Evolutionary conservation across 768 basidiomycete species (phyloP).

Genomic region (Ramaria sp.): DNA sequence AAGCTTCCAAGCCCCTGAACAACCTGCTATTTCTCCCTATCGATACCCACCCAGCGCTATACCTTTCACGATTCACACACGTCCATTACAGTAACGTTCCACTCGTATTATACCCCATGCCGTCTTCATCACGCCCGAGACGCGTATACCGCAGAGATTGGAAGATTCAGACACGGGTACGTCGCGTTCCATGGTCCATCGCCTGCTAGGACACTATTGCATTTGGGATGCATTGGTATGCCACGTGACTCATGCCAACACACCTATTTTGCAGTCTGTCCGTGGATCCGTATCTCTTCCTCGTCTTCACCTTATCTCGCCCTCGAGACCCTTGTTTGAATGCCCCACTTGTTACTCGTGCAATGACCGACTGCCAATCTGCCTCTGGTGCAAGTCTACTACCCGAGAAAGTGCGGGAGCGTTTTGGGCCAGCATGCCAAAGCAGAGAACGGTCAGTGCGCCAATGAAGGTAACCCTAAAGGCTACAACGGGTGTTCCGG

Average conservation of each 20-base stretch:
- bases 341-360: slow-evolving; percentile 4
- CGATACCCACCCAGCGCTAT: neutral
- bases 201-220: neutral
- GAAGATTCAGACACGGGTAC: neutral
- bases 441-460: slow-evolving; percentile 6
- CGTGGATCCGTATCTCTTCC: slow-evolving; percentile 6
- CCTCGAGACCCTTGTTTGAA: slow-evolving; percentile 4
- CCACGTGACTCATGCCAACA: neutral
- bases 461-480: neutral
- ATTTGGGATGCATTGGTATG: too few relatives aligned
- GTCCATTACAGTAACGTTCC: neutral
- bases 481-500: too few relatives aligned
- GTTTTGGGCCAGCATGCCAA: slow-evolving; percentile 7
- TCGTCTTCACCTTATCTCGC: slow-evolving; percentile 1
- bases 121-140: neutral
- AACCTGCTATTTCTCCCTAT: neutral
- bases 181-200: neutral
- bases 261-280: neutral
- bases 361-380: slow-evolving; percentile 3
- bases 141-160: slow-evolving; percentile 8
- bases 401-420: neutral
- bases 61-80: neutral
- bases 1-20: neutral
- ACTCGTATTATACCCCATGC: neutral
- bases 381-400: slow-evolving; percentile 5